A percentile compares a stretch with the other conserved stretches of the same genome.
Evolutionary conservation across 768 basidiomycete species (phyloP).

Genomic region (Pholiota conissans): DNA sequence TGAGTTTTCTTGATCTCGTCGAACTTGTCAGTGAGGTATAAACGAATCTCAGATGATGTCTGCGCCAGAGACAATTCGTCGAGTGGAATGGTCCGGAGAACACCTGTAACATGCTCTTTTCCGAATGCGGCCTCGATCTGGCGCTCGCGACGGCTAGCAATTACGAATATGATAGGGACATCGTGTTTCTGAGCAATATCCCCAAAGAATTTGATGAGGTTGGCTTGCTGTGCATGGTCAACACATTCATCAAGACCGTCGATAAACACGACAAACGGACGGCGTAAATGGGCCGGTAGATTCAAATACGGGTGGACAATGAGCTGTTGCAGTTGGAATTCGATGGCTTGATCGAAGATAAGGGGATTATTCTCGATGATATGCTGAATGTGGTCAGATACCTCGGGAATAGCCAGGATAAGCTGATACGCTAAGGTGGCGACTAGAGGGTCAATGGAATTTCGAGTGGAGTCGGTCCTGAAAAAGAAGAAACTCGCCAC

Average conservation of each 20-base stretch:
- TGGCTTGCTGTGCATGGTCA: no score
- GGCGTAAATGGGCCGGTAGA: no score
- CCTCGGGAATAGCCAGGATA: conserved; percentile 3
- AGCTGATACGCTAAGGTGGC: conserved; percentile 31
- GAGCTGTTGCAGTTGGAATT: no score
- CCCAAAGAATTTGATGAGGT: no score
- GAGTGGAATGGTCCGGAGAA: not conserved
- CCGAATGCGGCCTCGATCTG: not conserved
- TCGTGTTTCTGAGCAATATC: no score
- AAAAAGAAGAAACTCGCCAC: no score
- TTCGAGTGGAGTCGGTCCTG: no score
- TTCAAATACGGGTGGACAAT: no score
- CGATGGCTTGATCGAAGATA: not conserved
- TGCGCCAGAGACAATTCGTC: no score
- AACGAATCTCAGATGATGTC: not conserved
- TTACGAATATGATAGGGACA: not conserved
- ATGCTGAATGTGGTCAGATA: conserved; percentile 1
- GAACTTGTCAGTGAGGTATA: not conserved
- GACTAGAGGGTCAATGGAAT: no score
- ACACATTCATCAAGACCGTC: no score
- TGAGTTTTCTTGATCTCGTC: not conserved
- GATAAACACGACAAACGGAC: not conserved
- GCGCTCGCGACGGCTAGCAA: not conserved
- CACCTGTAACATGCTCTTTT: not conserved
- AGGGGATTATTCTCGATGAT: conserved; percentile 11